These are phyloP conservation scores for Arachis monticola DNA, from an alignment of 331 rosid species.

Conservation along the genomic window DNA sequence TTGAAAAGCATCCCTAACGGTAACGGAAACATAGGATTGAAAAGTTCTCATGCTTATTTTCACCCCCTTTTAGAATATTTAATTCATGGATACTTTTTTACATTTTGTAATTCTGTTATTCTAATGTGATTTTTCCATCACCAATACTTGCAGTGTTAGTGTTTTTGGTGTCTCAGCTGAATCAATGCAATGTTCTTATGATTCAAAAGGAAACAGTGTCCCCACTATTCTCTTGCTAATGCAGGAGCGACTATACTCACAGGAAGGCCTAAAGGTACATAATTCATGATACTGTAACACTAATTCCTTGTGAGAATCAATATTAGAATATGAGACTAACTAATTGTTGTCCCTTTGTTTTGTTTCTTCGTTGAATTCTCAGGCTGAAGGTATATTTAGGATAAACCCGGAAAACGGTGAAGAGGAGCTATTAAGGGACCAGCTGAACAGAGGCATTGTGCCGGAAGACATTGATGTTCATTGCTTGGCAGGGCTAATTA, in stretches of 20 bases:
- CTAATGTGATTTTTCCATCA: constrained; percentile 29
- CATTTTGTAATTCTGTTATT: not conserved
- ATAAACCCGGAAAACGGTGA: constrained; percentile 89
- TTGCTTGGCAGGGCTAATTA: constrained; percentile 86
- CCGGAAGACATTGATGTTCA: constrained; percentile 90
- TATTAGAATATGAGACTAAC: not conserved
- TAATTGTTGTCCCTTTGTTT: not conserved
- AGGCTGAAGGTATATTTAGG: constrained; percentile 97
- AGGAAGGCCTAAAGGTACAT: constrained; percentile 76
- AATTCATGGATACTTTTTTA: not conserved
- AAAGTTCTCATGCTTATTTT: not conserved
- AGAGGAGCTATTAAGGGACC: constrained; percentile 85
- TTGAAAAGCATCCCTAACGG: constrained; percentile 14
- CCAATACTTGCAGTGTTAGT: constrained; percentile 67
- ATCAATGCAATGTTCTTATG: constrained; percentile 94
- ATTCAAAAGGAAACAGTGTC: constrained; percentile 89
- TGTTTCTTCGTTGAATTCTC: constrained; percentile 30
- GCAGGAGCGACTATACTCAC: constrained; percentile 92
- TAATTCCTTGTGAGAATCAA: not conserved
- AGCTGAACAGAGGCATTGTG: constrained; percentile 80
- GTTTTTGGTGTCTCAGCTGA: constrained; percentile 98
- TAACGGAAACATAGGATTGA: constrained; percentile 29
- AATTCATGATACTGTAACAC: not conserved
- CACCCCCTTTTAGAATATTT: not conserved
- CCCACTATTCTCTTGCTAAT: constrained; percentile 83